Evolutionary conservation across 192 early-diverging fungal genomes (phyloP).

Genomic region (Physocladia obscura): DNA sequence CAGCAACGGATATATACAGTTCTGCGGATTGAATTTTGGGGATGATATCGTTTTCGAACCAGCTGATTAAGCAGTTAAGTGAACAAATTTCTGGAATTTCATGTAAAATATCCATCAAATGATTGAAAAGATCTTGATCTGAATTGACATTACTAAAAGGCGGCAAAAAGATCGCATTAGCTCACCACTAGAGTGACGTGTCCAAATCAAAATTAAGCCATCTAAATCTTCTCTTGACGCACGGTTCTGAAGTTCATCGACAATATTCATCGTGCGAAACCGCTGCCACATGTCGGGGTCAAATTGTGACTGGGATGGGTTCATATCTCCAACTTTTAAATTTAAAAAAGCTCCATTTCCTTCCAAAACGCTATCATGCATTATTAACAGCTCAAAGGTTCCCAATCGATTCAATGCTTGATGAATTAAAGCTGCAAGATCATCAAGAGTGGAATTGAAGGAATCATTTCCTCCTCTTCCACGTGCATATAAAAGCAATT

Average conservation of each 20-base stretch:
- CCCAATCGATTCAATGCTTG: conserved; percentile 35
- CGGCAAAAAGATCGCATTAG: background rate
- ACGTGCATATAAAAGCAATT: conserved; percentile 29
- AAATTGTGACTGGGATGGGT: conserved; percentile 11
- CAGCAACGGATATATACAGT: conserved; percentile 31
- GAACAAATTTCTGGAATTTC: conserved; percentile 44
- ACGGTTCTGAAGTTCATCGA: conserved; percentile 35
- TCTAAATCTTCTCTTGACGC: conserved; percentile 47
- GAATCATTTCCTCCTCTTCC: background rate
- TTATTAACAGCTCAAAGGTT: conserved; percentile 30
- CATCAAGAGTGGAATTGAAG: background rate
- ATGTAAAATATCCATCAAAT: conserved; percentile 47
- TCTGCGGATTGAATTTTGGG: conserved; percentile 34
- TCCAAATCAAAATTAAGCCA: conserved; percentile 49
- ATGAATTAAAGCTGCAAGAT: conserved; percentile 11
- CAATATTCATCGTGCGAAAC: conserved; percentile 49
- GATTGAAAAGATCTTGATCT: conserved; percentile 25
- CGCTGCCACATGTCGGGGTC: conserved; percentile 43
- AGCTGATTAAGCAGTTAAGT: conserved; percentile 37
- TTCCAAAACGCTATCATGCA: background rate
- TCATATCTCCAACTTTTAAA: background rate
- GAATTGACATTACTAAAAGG: conserved; percentile 1
- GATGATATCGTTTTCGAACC: conserved; percentile 57
- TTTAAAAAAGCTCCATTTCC: background rate
- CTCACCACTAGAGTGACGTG: conserved; percentile 47